These are phyloP conservation scores for Glomus cerebriforme DNA, from an alignment of 192 early-diverging fungal species.

Conservation along the genomic window DNA sequence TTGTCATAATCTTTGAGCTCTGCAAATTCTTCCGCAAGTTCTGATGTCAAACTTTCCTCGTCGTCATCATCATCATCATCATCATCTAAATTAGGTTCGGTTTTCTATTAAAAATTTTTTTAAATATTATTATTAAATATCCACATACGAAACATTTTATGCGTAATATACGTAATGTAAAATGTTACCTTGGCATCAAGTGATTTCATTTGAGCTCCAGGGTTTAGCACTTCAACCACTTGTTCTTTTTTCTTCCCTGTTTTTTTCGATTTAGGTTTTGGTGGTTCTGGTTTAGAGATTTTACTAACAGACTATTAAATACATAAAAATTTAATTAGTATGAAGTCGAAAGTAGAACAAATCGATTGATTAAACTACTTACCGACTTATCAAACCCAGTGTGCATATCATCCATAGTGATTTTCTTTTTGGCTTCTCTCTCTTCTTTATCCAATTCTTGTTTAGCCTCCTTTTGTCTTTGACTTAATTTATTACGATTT, in stretches of 20 bases:
- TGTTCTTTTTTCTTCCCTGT: slow-evolving; percentile 55
- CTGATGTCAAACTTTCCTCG: slow-evolving; percentile 56
- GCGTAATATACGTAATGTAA: neutral
- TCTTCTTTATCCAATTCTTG: slow-evolving; percentile 60
- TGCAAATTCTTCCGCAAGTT: slow-evolving; percentile 59
- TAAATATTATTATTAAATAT: no score
- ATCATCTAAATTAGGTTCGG: neutral
- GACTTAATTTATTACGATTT: slow-evolving; percentile 46
- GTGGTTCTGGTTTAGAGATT: slow-evolving; percentile 31
- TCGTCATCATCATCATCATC: slow-evolving; percentile 58
- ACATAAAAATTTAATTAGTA: neutral
- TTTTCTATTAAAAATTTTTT: neutral
- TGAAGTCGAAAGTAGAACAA: neutral
- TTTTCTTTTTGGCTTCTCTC: slow-evolving; percentile 64
- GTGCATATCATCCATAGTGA: slow-evolving; percentile 70
- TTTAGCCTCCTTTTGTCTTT: slow-evolving; percentile 40
- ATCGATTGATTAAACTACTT: slow-evolving; percentile 20
- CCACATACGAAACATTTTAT: no score
- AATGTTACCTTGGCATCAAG: neutral
- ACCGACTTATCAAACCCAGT: slow-evolving; percentile 68
- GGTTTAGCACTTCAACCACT: slow-evolving; percentile 70
- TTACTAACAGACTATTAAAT: slow-evolving; percentile 50
- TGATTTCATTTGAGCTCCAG: slow-evolving; percentile 42
- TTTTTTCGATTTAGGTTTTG: slow-evolving; percentile 49
- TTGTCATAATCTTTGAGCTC: slow-evolving; percentile 60